Evolutionary conservation across 148 eudicot genomes (phyloP), one percentile per base, ranked within the genome.

Genomic region (Euryodendron excelsum): DNA sequence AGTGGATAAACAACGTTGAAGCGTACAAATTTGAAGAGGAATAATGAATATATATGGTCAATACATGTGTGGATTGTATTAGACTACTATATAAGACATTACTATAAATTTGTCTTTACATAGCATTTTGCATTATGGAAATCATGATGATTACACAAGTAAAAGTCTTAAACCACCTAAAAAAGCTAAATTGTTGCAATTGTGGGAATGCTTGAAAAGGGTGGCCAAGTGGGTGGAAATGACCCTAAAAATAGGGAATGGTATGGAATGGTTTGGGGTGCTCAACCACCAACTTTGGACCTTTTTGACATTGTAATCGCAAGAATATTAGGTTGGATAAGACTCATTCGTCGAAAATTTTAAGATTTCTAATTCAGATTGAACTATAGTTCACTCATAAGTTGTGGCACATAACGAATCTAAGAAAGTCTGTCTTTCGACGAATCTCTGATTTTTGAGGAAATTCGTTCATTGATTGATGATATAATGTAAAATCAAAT

Each of bases 141-240:
- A 70, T n/a, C 47, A 78, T 69, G 50, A 77, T 77, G 72, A 67
- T 31, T 30, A 20, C 14, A 58, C 66, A 56, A 2, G 61, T 28
- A 56, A 69, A 48, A 78, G 69, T 36, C 56, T 78, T 18, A 61
- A 62, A 78, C 63, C 79, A 77, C 73, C 79, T 28, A 48, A 77
- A 77, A 77, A 66, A 12, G 73, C 25, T 34, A 56, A 4, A 23
- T 36, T 31, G n/a, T 31, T 23, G 36, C 63, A 30, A 25, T 55
- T 41, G 72, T 65, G 79, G 52, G 61, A 34, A 33, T 50, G 72
- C 48, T 1, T 14, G 37, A 52, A 56, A 34, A 47, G 39, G 60
- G 23, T 17, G 7, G 67, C 52, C 10, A 58, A 74, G 67, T 74
- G 69, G 66, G 77, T 60, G 77, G 77, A 8, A 44, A 75, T 75